Evolutionary conservation across 2,329 filamentous ascomycete genomes (phyloP).

Genomic region (Fusarium miscanthi): DNA sequence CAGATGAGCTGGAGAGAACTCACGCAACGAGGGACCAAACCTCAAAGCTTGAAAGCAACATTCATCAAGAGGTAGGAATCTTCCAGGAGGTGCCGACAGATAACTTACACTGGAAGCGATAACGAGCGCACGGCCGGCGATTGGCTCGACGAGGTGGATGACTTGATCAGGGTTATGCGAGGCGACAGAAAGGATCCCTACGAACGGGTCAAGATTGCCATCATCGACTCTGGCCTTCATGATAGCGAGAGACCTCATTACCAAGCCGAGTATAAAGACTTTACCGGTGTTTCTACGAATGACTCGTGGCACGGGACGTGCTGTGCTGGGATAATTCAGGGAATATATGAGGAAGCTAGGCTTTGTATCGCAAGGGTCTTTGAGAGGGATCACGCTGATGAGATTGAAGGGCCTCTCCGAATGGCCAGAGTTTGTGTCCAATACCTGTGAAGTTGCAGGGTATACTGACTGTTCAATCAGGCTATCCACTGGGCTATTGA

Average conservation of each 20-base stretch:
- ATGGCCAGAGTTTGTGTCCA: background rate
- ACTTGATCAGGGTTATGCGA: fast-evolving
- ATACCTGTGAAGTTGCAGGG: fast-evolving
- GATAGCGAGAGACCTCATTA: fast-evolving
- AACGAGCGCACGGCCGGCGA: fast-evolving
- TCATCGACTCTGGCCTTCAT: background rate
- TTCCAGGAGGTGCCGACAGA: fast-evolving
- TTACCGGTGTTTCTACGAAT: fast-evolving
- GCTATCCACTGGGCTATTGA: background rate
- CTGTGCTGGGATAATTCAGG: background rate
- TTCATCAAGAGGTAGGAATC: background rate
- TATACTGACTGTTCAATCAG: fast-evolving
- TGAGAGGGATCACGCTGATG: fast-evolving
- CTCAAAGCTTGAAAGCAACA: fast-evolving
- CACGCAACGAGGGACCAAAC: fast-evolving
- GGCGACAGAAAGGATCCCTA: fast-evolving
- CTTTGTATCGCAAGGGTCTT: fast-evolving
- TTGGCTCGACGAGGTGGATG: background rate
- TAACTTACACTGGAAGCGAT: fast-evolving
- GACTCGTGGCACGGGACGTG: background rate
- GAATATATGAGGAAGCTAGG: fast-evolving
- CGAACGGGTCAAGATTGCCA: fast-evolving
- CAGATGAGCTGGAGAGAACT: background rate
- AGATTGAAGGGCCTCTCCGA: fast-evolving
- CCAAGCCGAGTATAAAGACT: background rate